Evolutionary conservation across 106 monocot genomes (phyloP).

Genomic region (Phalaenopsis equestris): DNA sequence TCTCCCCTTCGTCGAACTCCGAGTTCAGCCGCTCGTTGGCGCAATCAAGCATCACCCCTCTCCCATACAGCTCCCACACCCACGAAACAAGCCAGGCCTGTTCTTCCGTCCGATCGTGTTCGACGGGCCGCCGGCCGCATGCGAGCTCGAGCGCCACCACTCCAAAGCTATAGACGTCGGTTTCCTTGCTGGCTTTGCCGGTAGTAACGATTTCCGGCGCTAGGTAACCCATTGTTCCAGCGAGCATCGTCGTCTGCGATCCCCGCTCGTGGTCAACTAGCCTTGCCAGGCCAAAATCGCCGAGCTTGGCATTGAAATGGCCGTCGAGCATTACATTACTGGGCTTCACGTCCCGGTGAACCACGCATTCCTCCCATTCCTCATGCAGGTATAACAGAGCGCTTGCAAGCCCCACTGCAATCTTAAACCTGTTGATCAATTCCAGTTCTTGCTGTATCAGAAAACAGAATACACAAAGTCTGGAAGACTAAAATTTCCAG

Average conservation of each 20-base stretch:
- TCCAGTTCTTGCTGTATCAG: neutral
- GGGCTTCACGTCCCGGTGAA: constrained; percentile 31
- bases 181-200: constrained; percentile 17
- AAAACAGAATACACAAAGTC: neutral
- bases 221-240: constrained; percentile 19
- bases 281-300: constrained; percentile 21
- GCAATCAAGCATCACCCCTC: constrained; percentile 4
- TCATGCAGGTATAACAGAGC: constrained; percentile 60
- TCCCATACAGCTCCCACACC: constrained; percentile 20
- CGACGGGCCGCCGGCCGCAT: constrained; percentile 1
- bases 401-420: constrained; percentile 31
- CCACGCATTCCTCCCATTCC: constrained; percentile 41
- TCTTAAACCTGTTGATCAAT: constrained; percentile 20
- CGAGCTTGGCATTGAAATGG: constrained; percentile 12
- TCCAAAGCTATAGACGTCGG: constrained; percentile 21
- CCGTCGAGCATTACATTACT: constrained; percentile 27
- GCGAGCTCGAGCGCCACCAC: constrained; percentile 21
- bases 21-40: neutral
- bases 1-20: constrained; percentile 5
- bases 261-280: constrained; percentile 16
- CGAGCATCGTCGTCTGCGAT: constrained; percentile 14
- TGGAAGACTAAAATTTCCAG: neutral
- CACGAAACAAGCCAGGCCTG: neutral
- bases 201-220: constrained; percentile 8
- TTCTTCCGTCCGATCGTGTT: neutral